phyloP scores from a whole-genome alignment of 2,329 filamentous ascomycete genomes.

The Penicillium vulpinum region DNA sequence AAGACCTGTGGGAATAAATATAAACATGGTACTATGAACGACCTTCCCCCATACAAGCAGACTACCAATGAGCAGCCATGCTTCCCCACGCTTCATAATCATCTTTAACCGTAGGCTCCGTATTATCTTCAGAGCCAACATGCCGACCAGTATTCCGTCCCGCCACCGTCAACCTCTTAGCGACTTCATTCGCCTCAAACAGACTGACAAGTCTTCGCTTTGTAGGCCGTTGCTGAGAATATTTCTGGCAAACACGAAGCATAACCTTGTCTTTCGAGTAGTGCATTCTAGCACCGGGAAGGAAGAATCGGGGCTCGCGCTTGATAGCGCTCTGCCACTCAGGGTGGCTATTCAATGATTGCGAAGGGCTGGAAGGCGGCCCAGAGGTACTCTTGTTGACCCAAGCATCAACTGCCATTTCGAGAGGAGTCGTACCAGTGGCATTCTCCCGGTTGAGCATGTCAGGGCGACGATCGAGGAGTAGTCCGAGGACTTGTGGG shows the following conservation, averaged over 20 bases:
- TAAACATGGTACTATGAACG: background rate
- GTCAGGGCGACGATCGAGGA: constrained; percentile 56
- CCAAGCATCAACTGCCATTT: constrained; percentile 44
- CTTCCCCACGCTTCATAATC: background rate
- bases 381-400: constrained; percentile 22
- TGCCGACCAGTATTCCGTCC: background rate
- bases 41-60: background rate
- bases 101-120: background rate
- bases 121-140: background rate
- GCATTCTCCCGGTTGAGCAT: constrained; percentile 72
- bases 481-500: constrained; percentile 54
- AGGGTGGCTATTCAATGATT: background rate
- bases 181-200: constrained; percentile 62
- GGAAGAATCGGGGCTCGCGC: constrained; percentile 7
- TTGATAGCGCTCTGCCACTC: constrained; percentile 1
- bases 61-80: background rate
- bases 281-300: constrained; percentile 4
- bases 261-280: constrained; percentile 22
- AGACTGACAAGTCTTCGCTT: constrained; percentile 59
- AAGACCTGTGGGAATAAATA: no score
- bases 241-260: constrained; percentile 40
- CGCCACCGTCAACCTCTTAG: constrained; percentile 47
- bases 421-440: constrained; percentile 70
- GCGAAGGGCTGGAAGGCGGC: constrained; percentile 1
- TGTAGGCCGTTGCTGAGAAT: constrained; percentile 19